These are phyloP conservation scores for Rhizopus arrhizus DNA, from an alignment of 371 early-diverging fungal genomes.

Conservation along the genomic window DNA sequence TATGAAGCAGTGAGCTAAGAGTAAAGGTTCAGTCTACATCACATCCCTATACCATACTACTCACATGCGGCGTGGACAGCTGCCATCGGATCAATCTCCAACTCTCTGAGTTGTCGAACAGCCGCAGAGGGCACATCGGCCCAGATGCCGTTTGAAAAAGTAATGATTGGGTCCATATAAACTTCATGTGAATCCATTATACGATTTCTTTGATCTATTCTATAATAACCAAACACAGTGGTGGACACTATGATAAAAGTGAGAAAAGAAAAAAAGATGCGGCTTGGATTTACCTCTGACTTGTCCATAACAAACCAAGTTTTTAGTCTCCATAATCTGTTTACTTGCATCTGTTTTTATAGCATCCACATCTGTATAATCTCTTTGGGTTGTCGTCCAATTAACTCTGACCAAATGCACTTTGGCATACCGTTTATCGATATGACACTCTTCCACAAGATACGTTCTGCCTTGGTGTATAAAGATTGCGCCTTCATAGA, in stretches of 20 bases:
- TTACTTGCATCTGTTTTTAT: constrained; percentile 27
- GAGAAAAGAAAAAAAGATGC: background rate
- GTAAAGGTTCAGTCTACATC: background rate
- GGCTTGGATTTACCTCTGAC: constrained; percentile 31
- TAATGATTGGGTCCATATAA: constrained; percentile 54
- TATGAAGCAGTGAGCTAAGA: constrained; percentile 44
- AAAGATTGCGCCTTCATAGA: constrained; percentile 66
- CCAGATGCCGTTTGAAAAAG: constrained; percentile 47
- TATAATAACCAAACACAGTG: constrained; percentile 60
- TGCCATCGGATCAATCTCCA: constrained; percentile 46
- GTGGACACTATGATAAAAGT: constrained; percentile 42
- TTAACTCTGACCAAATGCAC: constrained; percentile 51
- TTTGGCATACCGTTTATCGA: constrained; percentile 50
- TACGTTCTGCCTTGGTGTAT: constrained; percentile 63
- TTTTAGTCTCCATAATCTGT: constrained; percentile 17
- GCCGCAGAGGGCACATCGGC: constrained; percentile 36
- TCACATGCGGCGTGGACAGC: constrained; percentile 53
- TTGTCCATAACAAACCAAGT: constrained; percentile 35
- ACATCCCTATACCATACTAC: background rate
- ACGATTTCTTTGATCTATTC: constrained; percentile 44
- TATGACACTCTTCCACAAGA: constrained; percentile 57
- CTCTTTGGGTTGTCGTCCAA: constrained; percentile 58
- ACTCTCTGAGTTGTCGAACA: constrained; percentile 17
- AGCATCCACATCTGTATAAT: constrained; percentile 58
- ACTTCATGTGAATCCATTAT: constrained; percentile 51